Base-by-base conservation (phyloP, 768 basidiomycete genomes). In the Rhodotorula graminis region DNA sequence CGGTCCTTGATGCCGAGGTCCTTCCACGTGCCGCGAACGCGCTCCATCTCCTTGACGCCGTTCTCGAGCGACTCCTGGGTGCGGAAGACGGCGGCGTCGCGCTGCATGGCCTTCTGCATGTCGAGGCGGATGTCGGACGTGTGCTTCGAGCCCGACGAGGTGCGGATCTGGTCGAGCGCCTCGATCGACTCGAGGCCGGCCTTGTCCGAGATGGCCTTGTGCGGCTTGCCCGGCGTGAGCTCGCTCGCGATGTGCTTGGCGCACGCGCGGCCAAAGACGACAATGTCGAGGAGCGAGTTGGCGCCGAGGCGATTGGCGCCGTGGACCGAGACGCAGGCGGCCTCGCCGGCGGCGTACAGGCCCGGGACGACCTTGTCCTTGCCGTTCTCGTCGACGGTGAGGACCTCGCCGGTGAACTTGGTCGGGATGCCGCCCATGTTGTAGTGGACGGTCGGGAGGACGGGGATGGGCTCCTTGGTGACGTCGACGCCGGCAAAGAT, bases 401-500 rank as follows among this genome's bases (percentile, higher is more conserved):
- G 81, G 77, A 92, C 96, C 82, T 99, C 96, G 77, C 96, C 96
- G 67, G 96, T 99, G 84, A 93, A 99, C 80, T 87, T 91, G 66
- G 96, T 98, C 67, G 96, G 96, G 82, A 99, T 97, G 85, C 96
- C 96, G 83, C 96, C 96, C 95, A 97, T 75, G 71, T 71, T 76
- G 77, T 76, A 72, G 69, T 76, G 71, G 12, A 95, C 96, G 53
- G 96, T 99, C 44, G 96, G 96, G 74, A 99, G 83, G 40, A 99
- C 96, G 50, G 96, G 96, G 78, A 99, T 99, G 49, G 96, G 96
- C 81, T 98, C 95, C 85, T 99, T 98, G 74, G 96, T 98, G 69
- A 99, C 96, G 82, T 99, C 96, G 72, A 98, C 96, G 81, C 96
- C 96, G 77, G 92, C 87, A 84, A 99, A 99, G 81, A 99, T 98